Evolutionary conservation across 306 rosid species (phyloP).

Genomic region (Fragaria vesca): DNA sequence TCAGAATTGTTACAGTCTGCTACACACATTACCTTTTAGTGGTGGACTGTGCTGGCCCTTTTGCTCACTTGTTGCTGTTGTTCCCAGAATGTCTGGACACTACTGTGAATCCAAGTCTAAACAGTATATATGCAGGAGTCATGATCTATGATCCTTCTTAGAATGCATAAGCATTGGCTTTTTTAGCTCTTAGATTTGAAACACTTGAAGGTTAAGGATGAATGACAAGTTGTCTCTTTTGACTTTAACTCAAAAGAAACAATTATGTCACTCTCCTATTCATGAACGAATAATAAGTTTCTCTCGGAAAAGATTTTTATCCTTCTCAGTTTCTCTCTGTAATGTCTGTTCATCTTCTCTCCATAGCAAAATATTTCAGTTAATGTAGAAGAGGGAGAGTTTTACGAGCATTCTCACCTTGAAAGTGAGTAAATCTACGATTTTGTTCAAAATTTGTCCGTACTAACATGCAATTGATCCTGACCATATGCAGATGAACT

Average conservation of each 20-base stretch:
- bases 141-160: background rate
- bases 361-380: background rate
- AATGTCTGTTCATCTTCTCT: background rate
- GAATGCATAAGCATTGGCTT: background rate
- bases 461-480: background rate
- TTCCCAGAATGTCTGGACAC: background rate
- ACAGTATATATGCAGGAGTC: background rate
- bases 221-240: background rate
- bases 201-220: background rate
- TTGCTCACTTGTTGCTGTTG: background rate
- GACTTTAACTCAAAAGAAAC: background rate
- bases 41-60: background rate
- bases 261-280: background rate
- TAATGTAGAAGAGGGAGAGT: background rate
- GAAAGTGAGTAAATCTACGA: background rate
- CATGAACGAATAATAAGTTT: background rate
- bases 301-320: background rate
- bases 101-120: background rate
- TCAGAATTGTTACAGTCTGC: conserved; percentile 3
- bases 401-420: background rate
- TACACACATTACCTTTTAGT: background rate
- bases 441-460: background rate
- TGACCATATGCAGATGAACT: background rate
- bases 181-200: background rate
- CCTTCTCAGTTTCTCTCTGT: background rate